phyloP scores from a whole-genome alignment of 345 rosid species.

The Moricandia arvensis region DNA sequence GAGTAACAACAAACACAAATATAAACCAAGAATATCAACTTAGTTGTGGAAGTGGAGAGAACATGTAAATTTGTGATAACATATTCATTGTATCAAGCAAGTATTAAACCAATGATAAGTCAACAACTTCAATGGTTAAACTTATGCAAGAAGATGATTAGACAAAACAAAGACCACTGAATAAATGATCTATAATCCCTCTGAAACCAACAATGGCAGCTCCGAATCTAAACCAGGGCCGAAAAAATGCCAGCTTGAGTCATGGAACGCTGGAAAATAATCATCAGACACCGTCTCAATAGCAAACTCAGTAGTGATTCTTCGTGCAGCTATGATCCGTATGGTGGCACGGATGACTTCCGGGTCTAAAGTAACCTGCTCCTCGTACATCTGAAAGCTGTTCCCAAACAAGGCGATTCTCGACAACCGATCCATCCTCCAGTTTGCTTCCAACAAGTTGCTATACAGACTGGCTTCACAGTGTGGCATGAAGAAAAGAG shows the following conservation, averaged over 20 bases:
- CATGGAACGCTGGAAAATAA: constrained; percentile 77
- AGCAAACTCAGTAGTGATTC: constrained; percentile 48
- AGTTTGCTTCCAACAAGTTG: constrained; percentile 70
- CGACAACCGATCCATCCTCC: constrained; percentile 51
- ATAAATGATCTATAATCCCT: not conserved
- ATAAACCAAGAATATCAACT: not conserved
- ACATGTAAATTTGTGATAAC: not conserved
- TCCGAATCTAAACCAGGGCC: constrained; percentile 42
- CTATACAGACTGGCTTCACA: constrained; percentile 75
- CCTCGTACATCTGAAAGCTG: constrained; percentile 65
- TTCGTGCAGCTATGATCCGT: constrained; percentile 47
- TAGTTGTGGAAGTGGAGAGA: not conserved
- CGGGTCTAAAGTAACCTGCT: constrained; percentile 43
- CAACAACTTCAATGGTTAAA: not conserved
- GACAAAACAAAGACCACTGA: not conserved
- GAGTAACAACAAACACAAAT: not conserved
- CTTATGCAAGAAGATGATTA: not conserved
- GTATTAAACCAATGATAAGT: not conserved
- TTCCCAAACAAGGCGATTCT: constrained; percentile 66
- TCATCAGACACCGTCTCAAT: constrained; percentile 59
- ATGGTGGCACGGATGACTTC: constrained; percentile 40
- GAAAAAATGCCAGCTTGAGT: constrained; percentile 96
- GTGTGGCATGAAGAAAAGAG: constrained; percentile 86
- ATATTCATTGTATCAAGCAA: not conserved
- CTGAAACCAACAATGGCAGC: constrained; percentile 37